Evolutionary conservation across 2,329 filamentous ascomycete species (phyloP), one percentile per base, ranked within the genome.

Genomic region (Penicillium occitanis): DNA sequence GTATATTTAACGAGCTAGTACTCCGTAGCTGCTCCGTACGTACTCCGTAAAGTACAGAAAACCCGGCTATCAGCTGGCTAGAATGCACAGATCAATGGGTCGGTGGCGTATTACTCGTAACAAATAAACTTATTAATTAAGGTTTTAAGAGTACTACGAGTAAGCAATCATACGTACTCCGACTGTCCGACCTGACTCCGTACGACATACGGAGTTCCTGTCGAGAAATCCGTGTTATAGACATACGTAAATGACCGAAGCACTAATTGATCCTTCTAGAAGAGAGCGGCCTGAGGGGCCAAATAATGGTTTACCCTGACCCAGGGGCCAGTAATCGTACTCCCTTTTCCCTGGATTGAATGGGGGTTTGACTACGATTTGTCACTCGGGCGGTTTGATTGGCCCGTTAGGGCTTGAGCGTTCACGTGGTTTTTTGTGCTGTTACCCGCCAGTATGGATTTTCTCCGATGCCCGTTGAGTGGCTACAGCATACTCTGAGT

Each of bases 241-340:
- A 19, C 30, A 8, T 55, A 55, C 30, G 30, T 33, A 33, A 33
- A 13, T 50, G 28, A 5, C 11, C 22, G 22, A n/a, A 37, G 17
- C 8, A 19, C 19, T 19, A 35, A 30, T 62, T 19, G 44, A 61
- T 37, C 58, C n/a, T 62, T 62, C 60, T 42, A 30, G 60, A 53
- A 62, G 42, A 28, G 46, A 62, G 60, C 46, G 60, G 60, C 44
- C 42, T 22, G 30, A 37, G 60, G 46, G 60, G 46, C 40, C 14
- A 46, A 61, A 44, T n/a, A 44, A 5, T 35, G 59, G 50, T 61
- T 61, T 35, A 22, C 59, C 42, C 35, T 35, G 59, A 50, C 30
- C 35, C 19, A 25, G 0, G 25, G 25, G 3, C 25, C 2, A 53
- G 37, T n/a, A 46, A 48, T 22, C 37, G 40, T 53, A 30, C 60